Evolutionary conservation across 2,329 filamentous ascomycete genomes (phyloP).

Genomic region (Ascocoryne sarcoides): DNA sequence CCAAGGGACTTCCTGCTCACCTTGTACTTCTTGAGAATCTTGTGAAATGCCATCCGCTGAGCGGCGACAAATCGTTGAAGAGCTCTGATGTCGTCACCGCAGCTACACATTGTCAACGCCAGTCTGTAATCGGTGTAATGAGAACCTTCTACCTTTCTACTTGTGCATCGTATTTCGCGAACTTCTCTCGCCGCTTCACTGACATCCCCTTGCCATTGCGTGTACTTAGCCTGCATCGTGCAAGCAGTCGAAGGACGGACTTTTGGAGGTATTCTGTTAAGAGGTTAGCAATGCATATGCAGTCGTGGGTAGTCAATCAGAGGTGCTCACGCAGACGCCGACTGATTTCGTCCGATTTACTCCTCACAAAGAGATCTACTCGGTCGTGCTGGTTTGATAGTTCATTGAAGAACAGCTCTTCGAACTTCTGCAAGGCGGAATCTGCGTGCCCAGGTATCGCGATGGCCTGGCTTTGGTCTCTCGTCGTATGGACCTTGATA

Average conservation of each 20-base stretch:
- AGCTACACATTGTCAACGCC: constrained; percentile 31
- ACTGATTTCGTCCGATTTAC: constrained; percentile 71
- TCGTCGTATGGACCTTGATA: constrained; percentile 72
- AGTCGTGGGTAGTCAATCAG: background rate
- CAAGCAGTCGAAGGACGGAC: constrained; percentile 17
- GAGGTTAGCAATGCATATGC: constrained; percentile 6
- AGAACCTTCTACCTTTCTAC: constrained; percentile 20
- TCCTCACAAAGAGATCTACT: constrained; percentile 68
- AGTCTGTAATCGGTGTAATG: background rate
- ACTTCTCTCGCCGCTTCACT: constrained; percentile 22
- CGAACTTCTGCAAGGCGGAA: constrained; percentile 51
- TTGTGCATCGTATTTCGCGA: constrained; percentile 23
- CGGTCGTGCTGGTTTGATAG: constrained; percentile 68
- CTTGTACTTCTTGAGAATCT: constrained; percentile 78
- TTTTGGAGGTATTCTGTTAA: constrained; percentile 20
- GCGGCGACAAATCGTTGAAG: constrained; percentile 65
- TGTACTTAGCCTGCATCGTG: constrained; percentile 16
- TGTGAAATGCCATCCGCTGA: constrained; percentile 68
- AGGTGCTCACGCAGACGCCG: constrained; percentile 52
- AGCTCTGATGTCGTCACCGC: constrained; percentile 62
- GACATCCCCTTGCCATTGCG: constrained; percentile 18
- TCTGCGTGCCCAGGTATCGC: constrained; percentile 66
- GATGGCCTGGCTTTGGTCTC: constrained; percentile 59
- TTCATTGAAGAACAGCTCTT: constrained; percentile 61
- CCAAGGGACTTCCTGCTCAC: too few relatives aligned